Conservation (phyloP, 2,329 filamentous ascomycete genomes). For the Aspergillus costaricaensis region DNA sequence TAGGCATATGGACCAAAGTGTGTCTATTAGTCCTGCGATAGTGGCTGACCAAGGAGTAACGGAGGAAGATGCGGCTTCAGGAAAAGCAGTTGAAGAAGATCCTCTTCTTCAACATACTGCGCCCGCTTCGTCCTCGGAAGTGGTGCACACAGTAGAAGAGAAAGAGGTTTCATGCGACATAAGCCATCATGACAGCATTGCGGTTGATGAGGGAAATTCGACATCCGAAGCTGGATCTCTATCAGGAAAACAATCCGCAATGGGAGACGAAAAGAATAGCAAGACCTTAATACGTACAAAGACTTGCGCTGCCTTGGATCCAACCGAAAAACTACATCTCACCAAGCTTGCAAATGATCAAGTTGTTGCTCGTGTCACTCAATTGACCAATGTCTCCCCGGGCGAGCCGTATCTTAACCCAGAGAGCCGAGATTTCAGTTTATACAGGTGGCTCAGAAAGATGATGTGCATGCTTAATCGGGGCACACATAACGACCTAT, state of each 20-base stretch:
- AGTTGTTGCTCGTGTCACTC: not conserved
- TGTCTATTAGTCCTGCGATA: too few species aligned
- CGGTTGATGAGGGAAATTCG: not conserved
- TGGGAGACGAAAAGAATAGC: too few species aligned
- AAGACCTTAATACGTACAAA: too few species aligned
- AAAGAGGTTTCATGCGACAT: not conserved
- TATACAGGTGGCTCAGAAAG: conserved; percentile 3
- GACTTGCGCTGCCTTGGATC: not conserved
- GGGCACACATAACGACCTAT: not conserved
- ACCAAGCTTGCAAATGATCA: not conserved
- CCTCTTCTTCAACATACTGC: not conserved
- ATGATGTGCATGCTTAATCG: not conserved
- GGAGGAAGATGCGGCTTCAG: not conserved
- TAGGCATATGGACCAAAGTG: too few species aligned
- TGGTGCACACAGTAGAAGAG: not conserved
- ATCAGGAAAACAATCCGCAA: not conserved
- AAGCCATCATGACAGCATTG: too few species aligned
- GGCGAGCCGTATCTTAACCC: conserved; percentile 1
- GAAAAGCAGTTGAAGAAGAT: not conserved
- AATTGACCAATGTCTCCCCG: not conserved
- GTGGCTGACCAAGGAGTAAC: not conserved
- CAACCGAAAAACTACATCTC: not conserved
- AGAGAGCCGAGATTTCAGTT: not conserved
- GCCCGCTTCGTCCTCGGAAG: not conserved
- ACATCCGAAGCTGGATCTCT: not conserved